phyloP scores from a whole-genome alignment of 2,329 filamentous ascomycete genomes.

The Apiospora saccharicola region DNA sequence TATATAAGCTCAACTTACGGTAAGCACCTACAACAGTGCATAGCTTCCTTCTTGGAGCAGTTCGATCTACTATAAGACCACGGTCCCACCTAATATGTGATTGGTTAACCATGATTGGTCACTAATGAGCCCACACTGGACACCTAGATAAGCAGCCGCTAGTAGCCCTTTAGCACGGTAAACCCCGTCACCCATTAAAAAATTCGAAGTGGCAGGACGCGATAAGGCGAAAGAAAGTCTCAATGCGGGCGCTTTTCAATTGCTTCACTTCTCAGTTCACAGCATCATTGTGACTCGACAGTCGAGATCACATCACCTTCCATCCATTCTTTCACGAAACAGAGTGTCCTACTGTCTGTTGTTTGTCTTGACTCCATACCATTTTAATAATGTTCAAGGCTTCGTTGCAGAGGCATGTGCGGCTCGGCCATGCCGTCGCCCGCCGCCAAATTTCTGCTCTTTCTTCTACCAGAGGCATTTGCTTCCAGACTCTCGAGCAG shows the following conservation, averaged over 20 bases:
- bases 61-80: not conserved
- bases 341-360: not conserved
- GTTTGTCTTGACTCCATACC: no score
- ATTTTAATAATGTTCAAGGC: conserved; percentile 28
- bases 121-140: not conserved
- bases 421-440: conserved; percentile 27
- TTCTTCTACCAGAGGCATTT: conserved; percentile 24
- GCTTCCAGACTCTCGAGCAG: conserved; percentile 27
- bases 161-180: not conserved
- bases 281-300: conserved; percentile 6
- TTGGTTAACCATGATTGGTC: not conserved
- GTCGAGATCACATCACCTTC: not conserved
- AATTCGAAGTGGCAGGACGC: not conserved
- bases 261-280: not conserved
- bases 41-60: not conserved
- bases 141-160: not conserved
- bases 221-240: conserved; percentile 21
- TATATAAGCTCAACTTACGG: no score
- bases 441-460: conserved; percentile 28
- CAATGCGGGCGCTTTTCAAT: not conserved
- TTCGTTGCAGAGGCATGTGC: conserved; percentile 29
- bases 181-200: conserved; percentile 12
- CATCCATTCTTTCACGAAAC: conserved; percentile 14
- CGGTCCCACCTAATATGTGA: not conserved
- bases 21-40: not conserved